phyloP scores from a whole-genome alignment of 345 rosid species.

The Gossypium longicalyx region DNA sequence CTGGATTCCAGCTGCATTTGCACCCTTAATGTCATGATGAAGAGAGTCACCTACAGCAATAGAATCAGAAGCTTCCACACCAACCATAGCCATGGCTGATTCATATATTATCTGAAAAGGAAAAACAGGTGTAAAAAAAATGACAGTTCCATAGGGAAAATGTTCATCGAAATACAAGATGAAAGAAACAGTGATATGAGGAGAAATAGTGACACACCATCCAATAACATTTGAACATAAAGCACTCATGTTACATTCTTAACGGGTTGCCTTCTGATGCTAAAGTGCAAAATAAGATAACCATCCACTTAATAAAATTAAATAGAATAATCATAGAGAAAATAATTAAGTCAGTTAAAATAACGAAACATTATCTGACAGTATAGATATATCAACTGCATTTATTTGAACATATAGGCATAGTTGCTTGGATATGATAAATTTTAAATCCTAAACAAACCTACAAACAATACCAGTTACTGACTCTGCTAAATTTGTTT shows the following conservation, averaged over 20 bases:
- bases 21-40: slow-evolving; percentile 84
- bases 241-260: not conserved
- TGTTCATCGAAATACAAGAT: not conserved
- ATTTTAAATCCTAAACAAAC: not conserved
- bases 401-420: not conserved
- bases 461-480: not conserved
- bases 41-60: slow-evolving; percentile 89
- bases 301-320: not conserved
- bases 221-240: not conserved
- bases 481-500: not conserved
- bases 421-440: not conserved
- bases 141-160: not conserved
- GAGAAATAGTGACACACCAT: not conserved
- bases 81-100: slow-evolving; percentile 68
- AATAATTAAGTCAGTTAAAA: not conserved
- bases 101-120: slow-evolving; percentile 66
- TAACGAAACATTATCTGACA: not conserved
- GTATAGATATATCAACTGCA: not conserved
- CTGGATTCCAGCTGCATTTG: slow-evolving; percentile 73
- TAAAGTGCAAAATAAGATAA: not conserved
- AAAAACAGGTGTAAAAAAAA: slow-evolving; percentile 7
- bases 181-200: not conserved
- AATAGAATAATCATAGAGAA: not conserved
- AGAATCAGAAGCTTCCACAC: slow-evolving; percentile 49
- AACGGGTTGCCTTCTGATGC: not conserved